Conservation (phyloP, 129 eudicot species). For the Helianthus tuberosus region DNA sequence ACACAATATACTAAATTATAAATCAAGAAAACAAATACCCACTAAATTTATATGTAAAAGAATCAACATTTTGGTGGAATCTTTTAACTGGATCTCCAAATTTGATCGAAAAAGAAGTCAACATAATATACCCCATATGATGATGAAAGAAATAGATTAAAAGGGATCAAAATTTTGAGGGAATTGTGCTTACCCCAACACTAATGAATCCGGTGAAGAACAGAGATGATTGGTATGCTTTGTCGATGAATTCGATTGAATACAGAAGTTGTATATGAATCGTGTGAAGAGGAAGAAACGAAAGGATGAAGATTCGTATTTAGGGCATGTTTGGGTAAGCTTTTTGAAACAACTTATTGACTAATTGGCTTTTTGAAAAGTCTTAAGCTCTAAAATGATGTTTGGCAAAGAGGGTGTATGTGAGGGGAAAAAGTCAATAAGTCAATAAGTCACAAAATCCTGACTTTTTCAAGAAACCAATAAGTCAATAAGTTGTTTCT, state of each 20-base stretch:
- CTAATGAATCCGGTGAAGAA: neutral
- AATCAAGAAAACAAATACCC: conserved; percentile 25
- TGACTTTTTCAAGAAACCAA: too few species aligned
- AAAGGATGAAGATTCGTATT: conserved; percentile 9
- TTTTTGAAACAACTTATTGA: too few species aligned
- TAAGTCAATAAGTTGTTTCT: too few species aligned
- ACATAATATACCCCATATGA: neutral
- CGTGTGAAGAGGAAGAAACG: conserved; percentile 13
- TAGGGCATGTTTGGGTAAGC: too few species aligned
- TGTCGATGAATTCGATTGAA: neutral
- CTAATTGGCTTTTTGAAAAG: too few species aligned
- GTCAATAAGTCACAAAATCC: too few species aligned
- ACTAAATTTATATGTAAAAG: neutral
- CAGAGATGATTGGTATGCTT: neutral
- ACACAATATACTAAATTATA: conserved; percentile 16
- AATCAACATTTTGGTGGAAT: conserved; percentile 1
- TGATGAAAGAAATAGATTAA: conserved; percentile 2
- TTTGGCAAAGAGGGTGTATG: too few species aligned
- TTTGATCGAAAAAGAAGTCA: conserved; percentile 9
- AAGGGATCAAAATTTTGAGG: conserved; percentile 25
- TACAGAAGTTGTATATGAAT: conserved; percentile 23
- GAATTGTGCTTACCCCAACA: too few species aligned
- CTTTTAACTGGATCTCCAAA: neutral
- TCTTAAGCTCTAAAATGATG: too few species aligned
- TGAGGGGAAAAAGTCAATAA: too few species aligned